A percentile compares a stretch with the other conserved stretches of the same genome.
Evolutionary conservation across 192 early-diverging fungal species (phyloP).

Genomic region (Coemansia sp.): DNA sequence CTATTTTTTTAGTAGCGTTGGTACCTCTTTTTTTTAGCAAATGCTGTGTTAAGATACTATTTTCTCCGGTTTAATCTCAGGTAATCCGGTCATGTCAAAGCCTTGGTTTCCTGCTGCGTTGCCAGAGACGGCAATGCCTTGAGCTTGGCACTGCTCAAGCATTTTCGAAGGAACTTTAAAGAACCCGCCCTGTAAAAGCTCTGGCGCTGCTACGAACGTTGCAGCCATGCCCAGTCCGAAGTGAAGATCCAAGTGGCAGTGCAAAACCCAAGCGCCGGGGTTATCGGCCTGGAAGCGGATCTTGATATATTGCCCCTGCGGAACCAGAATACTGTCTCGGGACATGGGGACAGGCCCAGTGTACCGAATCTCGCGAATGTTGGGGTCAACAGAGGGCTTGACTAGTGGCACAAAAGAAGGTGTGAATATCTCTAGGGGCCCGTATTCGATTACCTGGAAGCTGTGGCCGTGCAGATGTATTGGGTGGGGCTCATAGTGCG

Average conservation of each 20-base stretch:
- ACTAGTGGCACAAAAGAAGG: slow-evolving; percentile 17
- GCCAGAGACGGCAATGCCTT: too few relatives aligned
- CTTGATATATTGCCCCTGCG: slow-evolving; percentile 54
- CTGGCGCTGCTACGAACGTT: slow-evolving; percentile 66
- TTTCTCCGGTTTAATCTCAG: too few relatives aligned
- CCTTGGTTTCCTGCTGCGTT: too few relatives aligned
- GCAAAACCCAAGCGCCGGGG: slow-evolving; percentile 76
- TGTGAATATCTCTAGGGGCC: slow-evolving; percentile 20
- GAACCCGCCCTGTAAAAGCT: slow-evolving; percentile 41
- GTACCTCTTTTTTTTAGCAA: too few relatives aligned
- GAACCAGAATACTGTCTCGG: slow-evolving; percentile 68
- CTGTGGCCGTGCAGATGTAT: slow-evolving; percentile 82
- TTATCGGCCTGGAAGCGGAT: slow-evolving; percentile 74
- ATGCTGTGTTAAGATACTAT: too few relatives aligned
- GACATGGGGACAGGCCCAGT: slow-evolving; percentile 26
- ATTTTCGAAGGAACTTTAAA: slow-evolving; percentile 43
- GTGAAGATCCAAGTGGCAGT: slow-evolving; percentile 65
- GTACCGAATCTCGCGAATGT: too few relatives aligned
- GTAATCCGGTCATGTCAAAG: too few relatives aligned
- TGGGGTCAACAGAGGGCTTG: slow-evolving; percentile 10
- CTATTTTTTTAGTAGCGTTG: too few relatives aligned
- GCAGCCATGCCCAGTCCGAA: slow-evolving; percentile 65
- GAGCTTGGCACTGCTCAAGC: slow-evolving; percentile 53
- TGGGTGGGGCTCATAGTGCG: slow-evolving; percentile 61
- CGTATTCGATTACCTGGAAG: slow-evolving; percentile 68